Conservation (phyloP, 2,329 filamentous ascomycete species). For the Colletotrichum destructivum region DNA sequence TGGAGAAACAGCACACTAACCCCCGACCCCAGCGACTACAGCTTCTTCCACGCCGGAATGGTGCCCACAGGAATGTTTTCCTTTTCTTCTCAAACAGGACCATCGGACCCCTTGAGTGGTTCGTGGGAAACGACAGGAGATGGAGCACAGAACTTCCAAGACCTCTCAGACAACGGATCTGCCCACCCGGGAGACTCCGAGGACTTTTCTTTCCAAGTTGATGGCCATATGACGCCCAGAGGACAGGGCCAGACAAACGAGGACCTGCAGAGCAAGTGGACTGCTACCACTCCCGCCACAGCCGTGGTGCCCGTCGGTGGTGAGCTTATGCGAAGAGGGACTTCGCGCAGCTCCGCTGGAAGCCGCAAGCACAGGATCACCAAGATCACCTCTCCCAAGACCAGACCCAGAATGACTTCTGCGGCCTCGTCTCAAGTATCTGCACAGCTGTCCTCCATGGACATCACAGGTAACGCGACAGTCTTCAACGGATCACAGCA, state of each 20-base stretch:
- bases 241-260: conserved; percentile 65
- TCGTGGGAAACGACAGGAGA: conserved; percentile 71
- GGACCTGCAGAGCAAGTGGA: conserved; percentile 65
- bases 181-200: conserved; percentile 67
- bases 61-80: conserved; percentile 68
- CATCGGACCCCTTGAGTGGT: conserved; percentile 69
- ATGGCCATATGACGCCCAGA: conserved; percentile 68
- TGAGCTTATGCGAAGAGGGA: conserved; percentile 61
- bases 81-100: conserved; percentile 73
- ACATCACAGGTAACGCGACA: conserved; percentile 66
- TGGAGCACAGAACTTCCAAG: conserved; percentile 73
- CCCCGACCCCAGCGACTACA: conserved; percentile 67
- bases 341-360: conserved; percentile 60
- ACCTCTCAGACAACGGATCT: conserved; percentile 66
- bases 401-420: conserved; percentile 58
- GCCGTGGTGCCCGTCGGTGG: conserved; percentile 50
- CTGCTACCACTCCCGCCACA: conserved; percentile 54
- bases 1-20: conserved; percentile 72
- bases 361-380: conserved; percentile 62
- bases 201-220: conserved; percentile 65
- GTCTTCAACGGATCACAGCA: conserved; percentile 59
- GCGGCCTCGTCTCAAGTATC: conserved; percentile 63
- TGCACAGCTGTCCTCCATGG: conserved; percentile 66
- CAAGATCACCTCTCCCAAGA: conserved; percentile 60
- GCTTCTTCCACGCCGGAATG: conserved; percentile 68